These are phyloP conservation scores for Tillandsia leiboldiana DNA, from an alignment of 176 grass and related monocot genomes.

Conservation along the genomic window DNA sequence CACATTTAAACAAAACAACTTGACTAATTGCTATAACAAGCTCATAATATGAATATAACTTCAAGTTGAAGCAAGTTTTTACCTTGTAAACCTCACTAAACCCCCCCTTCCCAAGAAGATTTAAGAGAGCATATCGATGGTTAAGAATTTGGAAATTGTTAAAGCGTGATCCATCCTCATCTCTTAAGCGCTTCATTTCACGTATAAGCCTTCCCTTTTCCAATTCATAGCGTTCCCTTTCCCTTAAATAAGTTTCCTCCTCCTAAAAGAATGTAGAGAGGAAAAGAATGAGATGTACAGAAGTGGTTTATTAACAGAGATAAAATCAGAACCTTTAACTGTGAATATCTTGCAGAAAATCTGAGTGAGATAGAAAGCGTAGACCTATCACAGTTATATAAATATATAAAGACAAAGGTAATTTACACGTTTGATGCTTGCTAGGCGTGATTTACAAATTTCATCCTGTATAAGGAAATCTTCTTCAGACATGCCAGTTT, in stretches of 20 bases:
- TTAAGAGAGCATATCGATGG: conserved; percentile 97
- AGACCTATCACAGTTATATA: background rate
- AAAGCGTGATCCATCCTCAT: conserved; percentile 98
- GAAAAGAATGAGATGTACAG: conserved; percentile 16
- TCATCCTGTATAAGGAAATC: conserved; percentile 92
- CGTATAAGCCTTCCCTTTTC: conserved; percentile 96
- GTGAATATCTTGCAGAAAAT: background rate
- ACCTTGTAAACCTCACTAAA: conserved; percentile 99
- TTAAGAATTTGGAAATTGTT: conserved; percentile 99
- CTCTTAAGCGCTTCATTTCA: conserved; percentile 99
- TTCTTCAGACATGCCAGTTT: conserved; percentile 77
- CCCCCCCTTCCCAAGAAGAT: conserved; percentile 98
- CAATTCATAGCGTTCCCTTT: conserved; percentile 91
- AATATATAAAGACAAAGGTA: conserved; percentile 9
- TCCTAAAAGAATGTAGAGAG: conserved; percentile 45
- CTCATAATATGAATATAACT: background rate
- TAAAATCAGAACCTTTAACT: conserved; percentile 1
- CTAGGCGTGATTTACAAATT: conserved; percentile 91
- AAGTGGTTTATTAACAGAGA: conserved; percentile 4
- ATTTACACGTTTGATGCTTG: conserved; percentile 81
- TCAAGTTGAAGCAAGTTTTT: background rate
- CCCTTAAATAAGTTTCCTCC: conserved; percentile 84
- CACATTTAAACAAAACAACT: background rate
- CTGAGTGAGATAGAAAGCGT: background rate
- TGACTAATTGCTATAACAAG: background rate